These are phyloP conservation scores for Penicillium sp. DNA, from an alignment of 2,329 filamentous ascomycete species.

Conservation along the genomic window DNA sequence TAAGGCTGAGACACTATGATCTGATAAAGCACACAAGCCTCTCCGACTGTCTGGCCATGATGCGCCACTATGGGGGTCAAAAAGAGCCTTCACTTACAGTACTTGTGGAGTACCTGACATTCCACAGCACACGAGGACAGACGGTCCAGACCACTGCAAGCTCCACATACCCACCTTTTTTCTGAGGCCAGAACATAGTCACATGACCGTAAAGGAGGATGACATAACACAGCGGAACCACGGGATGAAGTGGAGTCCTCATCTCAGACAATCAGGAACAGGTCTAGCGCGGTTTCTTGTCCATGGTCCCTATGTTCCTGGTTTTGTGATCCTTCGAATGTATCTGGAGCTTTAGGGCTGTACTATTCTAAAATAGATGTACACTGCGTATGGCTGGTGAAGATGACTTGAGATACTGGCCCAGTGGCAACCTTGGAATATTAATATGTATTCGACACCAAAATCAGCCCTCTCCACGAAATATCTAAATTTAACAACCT, in stretches of 20 bases:
- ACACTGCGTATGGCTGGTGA: background rate
- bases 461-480: background rate
- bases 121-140: background rate
- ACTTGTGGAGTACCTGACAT: background rate
- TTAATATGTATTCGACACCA: background rate
- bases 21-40: background rate
- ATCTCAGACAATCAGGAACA: background rate
- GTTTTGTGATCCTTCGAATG: background rate
- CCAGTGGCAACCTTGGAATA: background rate
- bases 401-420: background rate
- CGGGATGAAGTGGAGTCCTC: background rate
- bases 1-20: background rate
- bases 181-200: background rate
- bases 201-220: background rate
- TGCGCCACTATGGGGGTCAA: background rate
- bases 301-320: background rate
- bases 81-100: background rate
- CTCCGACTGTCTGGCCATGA: background rate
- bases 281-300: background rate
- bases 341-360: background rate
- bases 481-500: background rate
- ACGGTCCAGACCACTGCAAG: background rate
- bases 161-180: background rate
- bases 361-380: background rate
- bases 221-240: background rate